phyloP scores from a whole-genome alignment of 805 yeast genomes.

The Spathaspora arborariae region DNA sequence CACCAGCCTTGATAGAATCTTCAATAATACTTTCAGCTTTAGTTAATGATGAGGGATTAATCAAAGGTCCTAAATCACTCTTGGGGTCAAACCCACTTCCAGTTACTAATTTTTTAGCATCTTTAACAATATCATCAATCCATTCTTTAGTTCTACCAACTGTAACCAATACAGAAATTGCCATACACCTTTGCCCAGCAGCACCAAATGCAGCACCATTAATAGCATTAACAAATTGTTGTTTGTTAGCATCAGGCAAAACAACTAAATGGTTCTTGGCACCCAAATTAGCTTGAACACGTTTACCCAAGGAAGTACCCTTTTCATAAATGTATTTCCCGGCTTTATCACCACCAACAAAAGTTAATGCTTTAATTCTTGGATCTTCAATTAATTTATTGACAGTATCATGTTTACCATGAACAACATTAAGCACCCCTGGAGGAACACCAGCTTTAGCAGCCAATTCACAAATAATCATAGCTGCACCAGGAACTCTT shows the following conservation, averaged over 20 bases:
- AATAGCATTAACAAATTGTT: slow-evolving; percentile 59
- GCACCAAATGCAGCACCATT: slow-evolving; percentile 81
- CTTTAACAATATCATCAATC: slow-evolving; percentile 55
- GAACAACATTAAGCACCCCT: slow-evolving; percentile 69
- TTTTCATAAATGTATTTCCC: slow-evolving; percentile 68
- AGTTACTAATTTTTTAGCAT: slow-evolving; percentile 54
- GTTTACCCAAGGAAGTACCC: slow-evolving; percentile 65
- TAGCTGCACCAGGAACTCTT: slow-evolving; percentile 78
- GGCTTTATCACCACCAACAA: slow-evolving; percentile 77
- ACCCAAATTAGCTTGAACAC: slow-evolving; percentile 75
- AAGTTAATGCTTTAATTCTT: slow-evolving; percentile 70
- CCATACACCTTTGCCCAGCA: slow-evolving; percentile 84
- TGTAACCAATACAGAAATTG: slow-evolving; percentile 67
- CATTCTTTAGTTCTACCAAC: slow-evolving; percentile 65
- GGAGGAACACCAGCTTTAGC: slow-evolving; percentile 73
- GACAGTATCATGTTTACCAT: slow-evolving; percentile 71
- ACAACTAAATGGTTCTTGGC: slow-evolving; percentile 77
- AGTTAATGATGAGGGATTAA: slow-evolving; percentile 53
- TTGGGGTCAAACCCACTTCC: slow-evolving; percentile 62
- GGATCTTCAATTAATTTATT: slow-evolving; percentile 69
- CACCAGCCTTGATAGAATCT: slow-evolving; percentile 58
- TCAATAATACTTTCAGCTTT: slow-evolving; percentile 55
- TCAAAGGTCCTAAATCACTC: slow-evolving; percentile 73
- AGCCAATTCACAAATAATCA: slow-evolving; percentile 68
- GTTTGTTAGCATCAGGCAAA: slow-evolving; percentile 68